Evolutionary conservation across 257 asterid species (phyloP).

Genomic region (Gentiana straminea): DNA sequence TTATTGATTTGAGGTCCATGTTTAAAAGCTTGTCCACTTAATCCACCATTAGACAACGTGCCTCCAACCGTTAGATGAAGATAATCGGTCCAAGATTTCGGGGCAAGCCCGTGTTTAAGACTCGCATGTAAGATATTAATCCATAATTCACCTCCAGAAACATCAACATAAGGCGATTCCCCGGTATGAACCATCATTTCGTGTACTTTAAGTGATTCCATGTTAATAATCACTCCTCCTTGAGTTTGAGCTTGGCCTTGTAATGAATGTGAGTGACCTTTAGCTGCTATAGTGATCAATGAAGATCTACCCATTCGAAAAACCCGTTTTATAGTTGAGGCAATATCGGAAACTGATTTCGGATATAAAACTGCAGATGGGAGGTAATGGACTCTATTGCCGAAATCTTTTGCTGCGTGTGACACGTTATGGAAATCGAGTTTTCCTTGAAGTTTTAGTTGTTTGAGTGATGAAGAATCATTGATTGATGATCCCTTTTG

Average conservation of each 20-base stretch:
- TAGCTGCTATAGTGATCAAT: slow-evolving; percentile 60
- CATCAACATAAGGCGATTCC: slow-evolving; percentile 54
- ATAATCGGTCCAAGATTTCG: slow-evolving; percentile 94
- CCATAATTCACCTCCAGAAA: slow-evolving; percentile 85
- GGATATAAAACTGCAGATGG: slow-evolving; percentile 70
- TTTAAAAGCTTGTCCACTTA: slow-evolving; percentile 88
- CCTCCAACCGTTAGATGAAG: slow-evolving; percentile 93
- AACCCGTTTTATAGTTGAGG: slow-evolving; percentile 36
- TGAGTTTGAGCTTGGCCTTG: slow-evolving; percentile 79
- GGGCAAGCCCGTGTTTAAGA: slow-evolving; percentile 63
- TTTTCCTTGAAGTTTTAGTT: slow-evolving; percentile 42
- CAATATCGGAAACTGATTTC: slow-evolving; percentile 60
- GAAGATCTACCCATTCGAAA: slow-evolving; percentile 37
- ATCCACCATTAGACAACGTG: slow-evolving; percentile 83
- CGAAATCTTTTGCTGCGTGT: slow-evolving; percentile 66
- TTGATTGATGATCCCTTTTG: slow-evolving; percentile 16
- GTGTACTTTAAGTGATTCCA: slow-evolving; percentile 48
- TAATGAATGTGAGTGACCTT: slow-evolving; percentile 83
- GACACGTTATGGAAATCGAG: slow-evolving; percentile 33
- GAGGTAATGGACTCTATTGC: slow-evolving; percentile 41
- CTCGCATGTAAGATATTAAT: slow-evolving; percentile 67
- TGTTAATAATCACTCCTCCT: slow-evolving; percentile 51
- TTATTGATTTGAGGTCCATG: slow-evolving; percentile 93
- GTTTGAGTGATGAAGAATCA: slow-evolving; percentile 24
- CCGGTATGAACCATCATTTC: slow-evolving; percentile 44